Percentiles rank a stretch among this genome's conserved stretches.
These are phyloP conservation scores for Pouteria glomerata DNA, from an alignment of 148 eudicot species.

Conservation along the genomic window DNA sequence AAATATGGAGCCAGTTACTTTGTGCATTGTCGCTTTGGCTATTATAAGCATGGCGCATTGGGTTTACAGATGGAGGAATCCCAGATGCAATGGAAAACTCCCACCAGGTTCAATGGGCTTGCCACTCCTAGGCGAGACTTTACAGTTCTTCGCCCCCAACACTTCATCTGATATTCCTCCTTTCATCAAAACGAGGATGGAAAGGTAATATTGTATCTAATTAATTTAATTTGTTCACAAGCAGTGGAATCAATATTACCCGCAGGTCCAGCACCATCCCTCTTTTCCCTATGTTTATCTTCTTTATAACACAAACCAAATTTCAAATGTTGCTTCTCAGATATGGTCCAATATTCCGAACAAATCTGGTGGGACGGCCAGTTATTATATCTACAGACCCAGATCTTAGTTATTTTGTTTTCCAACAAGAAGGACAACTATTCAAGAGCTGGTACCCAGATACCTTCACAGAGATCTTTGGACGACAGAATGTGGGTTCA, in stretches of 20 bases:
- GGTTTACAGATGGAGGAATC: slow-evolving; percentile 22
- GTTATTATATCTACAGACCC: slow-evolving; percentile 49
- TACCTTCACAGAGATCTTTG: slow-evolving; percentile 52
- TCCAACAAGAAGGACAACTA: slow-evolving; percentile 49
- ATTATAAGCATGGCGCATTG: slow-evolving; percentile 14
- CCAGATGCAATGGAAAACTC: slow-evolving; percentile 15
- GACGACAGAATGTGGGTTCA: slow-evolving; percentile 46
- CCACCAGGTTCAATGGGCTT: slow-evolving; percentile 30
- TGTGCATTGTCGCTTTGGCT: slow-evolving; percentile 34
- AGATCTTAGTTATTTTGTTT: slow-evolving; percentile 41
- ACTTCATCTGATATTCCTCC: slow-evolving; percentile 14
- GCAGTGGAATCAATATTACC: slow-evolving; percentile 1
- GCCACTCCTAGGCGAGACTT: slow-evolving; percentile 23
- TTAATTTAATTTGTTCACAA: background rate
- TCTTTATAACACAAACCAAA: background rate
- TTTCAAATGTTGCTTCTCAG: slow-evolving; percentile 23
- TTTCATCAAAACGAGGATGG: slow-evolving; percentile 19
- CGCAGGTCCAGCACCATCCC: background rate
- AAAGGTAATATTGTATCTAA: slow-evolving; percentile 10
- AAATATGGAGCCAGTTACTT: slow-evolving; percentile 35
- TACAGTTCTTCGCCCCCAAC: slow-evolving; percentile 19
- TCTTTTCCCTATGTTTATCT: background rate
- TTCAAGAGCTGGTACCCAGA: slow-evolving; percentile 65
- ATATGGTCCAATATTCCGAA: slow-evolving; percentile 53
- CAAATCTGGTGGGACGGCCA: slow-evolving; percentile 50